phyloP scores from a whole-genome alignment of 2,329 filamentous ascomycete species.

The Beauveria rudraprayagi region DNA sequence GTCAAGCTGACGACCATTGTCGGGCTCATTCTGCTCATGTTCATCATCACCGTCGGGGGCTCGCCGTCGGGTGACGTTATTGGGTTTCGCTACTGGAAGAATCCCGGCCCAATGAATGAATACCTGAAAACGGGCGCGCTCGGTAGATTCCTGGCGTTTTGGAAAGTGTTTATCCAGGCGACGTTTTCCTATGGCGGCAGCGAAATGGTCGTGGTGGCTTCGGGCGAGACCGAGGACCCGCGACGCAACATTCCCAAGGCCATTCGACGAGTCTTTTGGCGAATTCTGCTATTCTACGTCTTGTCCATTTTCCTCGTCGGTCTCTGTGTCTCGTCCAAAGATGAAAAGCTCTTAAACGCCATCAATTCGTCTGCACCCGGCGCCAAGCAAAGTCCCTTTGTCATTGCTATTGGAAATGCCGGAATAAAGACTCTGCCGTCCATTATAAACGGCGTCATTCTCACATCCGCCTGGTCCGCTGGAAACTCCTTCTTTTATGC shows the following conservation, averaged over 20 bases:
- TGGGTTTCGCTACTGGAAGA: slow-evolving; percentile 37
- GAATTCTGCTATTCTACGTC: slow-evolving; percentile 29
- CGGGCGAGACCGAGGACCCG: slow-evolving; percentile 29
- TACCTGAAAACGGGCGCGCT: slow-evolving; percentile 30
- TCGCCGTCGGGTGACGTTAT: slow-evolving; percentile 33
- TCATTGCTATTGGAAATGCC: slow-evolving; percentile 44
- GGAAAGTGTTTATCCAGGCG: slow-evolving; percentile 38
- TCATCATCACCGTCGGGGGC: slow-evolving; percentile 41
- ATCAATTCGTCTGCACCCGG: slow-evolving; percentile 32
- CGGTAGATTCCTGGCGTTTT: slow-evolving; percentile 35
- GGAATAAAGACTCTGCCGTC: slow-evolving; percentile 37
- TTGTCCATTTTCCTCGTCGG: slow-evolving; percentile 31
- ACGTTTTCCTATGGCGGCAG: slow-evolving; percentile 41
- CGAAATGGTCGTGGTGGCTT: slow-evolving; percentile 28
- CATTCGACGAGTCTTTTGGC: slow-evolving; percentile 26
- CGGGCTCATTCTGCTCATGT: slow-evolving; percentile 40
- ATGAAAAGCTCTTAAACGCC: slow-evolving; percentile 37
- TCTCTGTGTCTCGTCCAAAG: slow-evolving; percentile 28
- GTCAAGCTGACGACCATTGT: slow-evolving; percentile 42
- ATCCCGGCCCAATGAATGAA: slow-evolving; percentile 35
- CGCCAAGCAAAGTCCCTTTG: slow-evolving; percentile 45
- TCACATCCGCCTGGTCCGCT: slow-evolving; percentile 51
- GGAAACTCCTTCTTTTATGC: slow-evolving; percentile 50
- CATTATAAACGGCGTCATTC: slow-evolving; percentile 51
- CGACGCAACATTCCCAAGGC: slow-evolving; percentile 29